A percentile compares a stretch with the other conserved stretches of the same genome.
phyloP scores from a whole-genome alignment of 192 early-diverging fungal species.

The Thamnidium elegans region DNA sequence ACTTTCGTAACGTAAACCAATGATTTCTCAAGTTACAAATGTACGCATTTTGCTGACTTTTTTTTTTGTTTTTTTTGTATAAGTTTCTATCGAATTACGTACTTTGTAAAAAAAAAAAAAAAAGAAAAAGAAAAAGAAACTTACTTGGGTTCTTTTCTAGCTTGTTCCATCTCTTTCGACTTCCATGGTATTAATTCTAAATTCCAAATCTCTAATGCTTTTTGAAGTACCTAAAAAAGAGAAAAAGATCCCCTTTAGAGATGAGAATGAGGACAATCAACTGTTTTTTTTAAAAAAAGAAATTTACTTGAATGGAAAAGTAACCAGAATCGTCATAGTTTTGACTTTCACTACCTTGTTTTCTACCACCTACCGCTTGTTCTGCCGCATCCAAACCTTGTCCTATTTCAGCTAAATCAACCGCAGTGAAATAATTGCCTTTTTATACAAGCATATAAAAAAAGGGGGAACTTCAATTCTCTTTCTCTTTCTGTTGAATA shows the following conservation, averaged over 20 bases:
- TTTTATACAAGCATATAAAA: background rate
- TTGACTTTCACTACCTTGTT: slow-evolving; percentile 32
- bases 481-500: background rate
- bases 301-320: slow-evolving; percentile 66
- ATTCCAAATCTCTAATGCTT: slow-evolving; percentile 55
- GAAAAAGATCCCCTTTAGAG: background rate
- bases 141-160: slow-evolving; percentile 56
- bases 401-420: slow-evolving; percentile 71
- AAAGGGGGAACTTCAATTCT: background rate
- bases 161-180: slow-evolving; percentile 40
- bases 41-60: slow-evolving; percentile 54
- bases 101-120: background rate
- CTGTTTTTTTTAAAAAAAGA: background rate
- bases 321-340: slow-evolving; percentile 67
- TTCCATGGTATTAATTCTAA: slow-evolving; percentile 57
- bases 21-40: slow-evolving; percentile 70
- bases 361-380: slow-evolving; percentile 34
- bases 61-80: background rate
- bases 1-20: slow-evolving; percentile 67
- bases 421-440: slow-evolving; percentile 71
- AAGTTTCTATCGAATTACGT: background rate
- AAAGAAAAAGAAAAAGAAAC: too few species aligned
- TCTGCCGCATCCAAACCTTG: slow-evolving; percentile 64
- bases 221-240: slow-evolving; percentile 45
- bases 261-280: background rate